Evolutionary conservation across 192 early-diverging fungal species (phyloP), one percentile per base, ranked within the genome.

Genomic region (Linnemannia exigua): DNA sequence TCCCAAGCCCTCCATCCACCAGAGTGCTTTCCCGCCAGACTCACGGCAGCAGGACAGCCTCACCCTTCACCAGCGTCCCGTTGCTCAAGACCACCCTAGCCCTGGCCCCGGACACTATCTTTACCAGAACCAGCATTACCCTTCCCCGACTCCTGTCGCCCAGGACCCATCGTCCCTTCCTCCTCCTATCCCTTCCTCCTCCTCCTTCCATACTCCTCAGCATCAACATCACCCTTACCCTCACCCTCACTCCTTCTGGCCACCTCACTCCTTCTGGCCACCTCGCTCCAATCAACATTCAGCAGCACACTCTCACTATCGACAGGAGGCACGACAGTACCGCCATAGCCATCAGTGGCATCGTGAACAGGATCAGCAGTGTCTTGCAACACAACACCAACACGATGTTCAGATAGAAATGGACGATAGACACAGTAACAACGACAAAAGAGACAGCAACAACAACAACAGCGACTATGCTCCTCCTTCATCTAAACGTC

Each of bases 101-200:
- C 28, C 58, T 22, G 28, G 58, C 28, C 58, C 11, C 14, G 25
- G 31, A 8, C 3, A 1, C 28, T 25, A 63, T 15, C 15, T 17
- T 14, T 28, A 31, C 28, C 14, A 25, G 1, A 63, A 31, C 14
- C 58, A 63, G 15, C 58, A 63, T 11, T 63, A 63, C 58, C 58
- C 58, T 31, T 63, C 58, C 58, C 25, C 58, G 58, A 63, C 58
- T 63, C 58, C 58, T 31, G 58, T 63, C 58, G 28, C 58, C 58
- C 25, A 31, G 58, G 58, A 63, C 58, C 25, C 28, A 15, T 63
- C 58, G 58, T 63, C 58, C 28, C 58, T 63, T 63, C 58, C 58
- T 63, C 58, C 58, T 6, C 41, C 41, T 9, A 44, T n/a, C n/a
- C n/a, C n/a, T 54, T 54, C 58, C 12, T 63, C 58, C 28, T 16